A percentile compares a stretch with the other conserved stretches of the same genome.
phyloP scores from a whole-genome alignment of 768 basidiomycete genomes.

The Udeniomyces megalosporus region DNA sequence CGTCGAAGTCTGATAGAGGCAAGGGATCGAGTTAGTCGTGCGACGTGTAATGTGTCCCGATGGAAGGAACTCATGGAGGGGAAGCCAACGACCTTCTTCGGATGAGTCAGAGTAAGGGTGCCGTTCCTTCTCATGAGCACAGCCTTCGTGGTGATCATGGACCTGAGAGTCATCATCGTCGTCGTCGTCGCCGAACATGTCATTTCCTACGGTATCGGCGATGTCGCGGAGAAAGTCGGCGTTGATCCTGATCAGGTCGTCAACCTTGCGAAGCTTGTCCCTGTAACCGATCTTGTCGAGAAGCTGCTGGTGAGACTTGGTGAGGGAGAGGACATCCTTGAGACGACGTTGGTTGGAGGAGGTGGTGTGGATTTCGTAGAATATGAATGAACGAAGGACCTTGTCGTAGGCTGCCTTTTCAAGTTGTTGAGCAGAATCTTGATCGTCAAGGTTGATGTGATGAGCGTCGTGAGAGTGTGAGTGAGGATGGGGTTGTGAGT shows the following conservation, averaged over 20 bases:
- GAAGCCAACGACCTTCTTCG: no score
- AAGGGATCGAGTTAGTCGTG: no score
- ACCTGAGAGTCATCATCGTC: conserved; percentile 20
- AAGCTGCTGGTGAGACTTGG: conserved; percentile 50
- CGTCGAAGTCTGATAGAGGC: no score
- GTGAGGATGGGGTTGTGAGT: no score
- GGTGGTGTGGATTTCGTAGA: conserved; percentile 7
- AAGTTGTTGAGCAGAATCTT: not conserved
- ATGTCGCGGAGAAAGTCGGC: conserved; percentile 60
- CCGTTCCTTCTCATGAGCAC: no score
- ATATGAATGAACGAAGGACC: conserved; percentile 1
- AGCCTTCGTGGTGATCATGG: conserved; percentile 16
- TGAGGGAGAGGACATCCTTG: conserved; percentile 34
- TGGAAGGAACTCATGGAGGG: no score
- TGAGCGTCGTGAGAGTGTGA: conserved; percentile 10
- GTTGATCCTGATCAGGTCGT: conserved; percentile 63
- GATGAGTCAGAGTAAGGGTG: no score
- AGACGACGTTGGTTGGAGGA: conserved; percentile 12
- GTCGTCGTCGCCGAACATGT: conserved; percentile 21
- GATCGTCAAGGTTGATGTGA: not conserved
- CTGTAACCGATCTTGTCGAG: conserved; percentile 56
- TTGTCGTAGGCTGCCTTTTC: conserved; percentile 1
- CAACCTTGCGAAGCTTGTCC: conserved; percentile 59
- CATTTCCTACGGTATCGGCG: conserved; percentile 57
- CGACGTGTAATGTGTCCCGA: no score